Conservation (phyloP, 768 basidiomycete genomes). For the Rhodotorula graminis region DNA sequence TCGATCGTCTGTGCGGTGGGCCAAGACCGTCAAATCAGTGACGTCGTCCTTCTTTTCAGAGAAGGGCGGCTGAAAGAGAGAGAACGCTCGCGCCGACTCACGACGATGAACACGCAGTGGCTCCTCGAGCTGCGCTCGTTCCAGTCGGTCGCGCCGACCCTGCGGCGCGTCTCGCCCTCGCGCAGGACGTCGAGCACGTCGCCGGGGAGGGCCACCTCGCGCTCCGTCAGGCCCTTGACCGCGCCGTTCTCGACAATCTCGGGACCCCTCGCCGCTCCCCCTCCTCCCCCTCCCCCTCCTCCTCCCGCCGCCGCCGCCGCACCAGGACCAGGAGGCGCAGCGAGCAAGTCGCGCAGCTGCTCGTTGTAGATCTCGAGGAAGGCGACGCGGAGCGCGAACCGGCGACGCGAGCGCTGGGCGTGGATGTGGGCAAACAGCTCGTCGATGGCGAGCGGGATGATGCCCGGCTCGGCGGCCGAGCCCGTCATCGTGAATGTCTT, state of each 20-base stretch:
- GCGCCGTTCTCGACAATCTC: slow-evolving; percentile 56
- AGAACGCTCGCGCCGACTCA: slow-evolving; percentile 46
- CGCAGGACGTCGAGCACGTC: slow-evolving; percentile 77
- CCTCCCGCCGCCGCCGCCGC: too few species aligned
- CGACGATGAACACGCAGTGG: slow-evolving; percentile 88
- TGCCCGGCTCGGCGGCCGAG: slow-evolving; percentile 67
- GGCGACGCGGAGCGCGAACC: slow-evolving; percentile 90
- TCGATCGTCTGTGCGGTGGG: slow-evolving; percentile 24
- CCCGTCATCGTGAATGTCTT: slow-evolving; percentile 71
- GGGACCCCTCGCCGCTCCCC: slow-evolving; percentile 60
- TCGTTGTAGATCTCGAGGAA: slow-evolving; percentile 96
- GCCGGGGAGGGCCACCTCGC: slow-evolving; percentile 85
- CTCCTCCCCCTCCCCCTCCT: too few species aligned
- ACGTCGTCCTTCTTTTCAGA: background rate
- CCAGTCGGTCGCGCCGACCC: slow-evolving; percentile 98
- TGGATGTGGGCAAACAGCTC: slow-evolving; percentile 84
- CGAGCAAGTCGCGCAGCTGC: slow-evolving; percentile 46
- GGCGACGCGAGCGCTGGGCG: slow-evolving; percentile 61
- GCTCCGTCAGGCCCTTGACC: slow-evolving; percentile 73
- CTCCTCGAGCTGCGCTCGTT: slow-evolving; percentile 90
- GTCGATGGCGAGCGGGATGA: slow-evolving; percentile 86
- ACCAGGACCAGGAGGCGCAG: too few species aligned
- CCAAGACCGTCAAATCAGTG: background rate
- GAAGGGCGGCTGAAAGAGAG: too few species aligned
- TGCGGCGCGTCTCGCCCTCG: slow-evolving; percentile 76